Base-by-base conservation (phyloP, 129 eudicot genomes). In the Smallanthus sonchifolius region DNA sequence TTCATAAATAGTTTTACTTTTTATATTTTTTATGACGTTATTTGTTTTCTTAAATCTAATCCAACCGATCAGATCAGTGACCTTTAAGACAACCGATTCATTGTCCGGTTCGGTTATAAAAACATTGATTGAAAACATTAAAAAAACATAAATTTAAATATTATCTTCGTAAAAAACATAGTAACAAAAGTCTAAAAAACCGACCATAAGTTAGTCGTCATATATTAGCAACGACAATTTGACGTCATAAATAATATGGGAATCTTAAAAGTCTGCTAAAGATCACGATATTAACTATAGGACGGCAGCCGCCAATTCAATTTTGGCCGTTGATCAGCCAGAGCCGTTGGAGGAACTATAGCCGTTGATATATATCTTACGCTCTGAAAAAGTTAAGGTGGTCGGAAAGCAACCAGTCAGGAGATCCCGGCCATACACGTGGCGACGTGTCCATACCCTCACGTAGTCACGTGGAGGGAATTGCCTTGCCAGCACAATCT, bases 241-340 rank as follows among this genome's bases (percentile, higher is more conserved):
- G 65, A 59, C 81, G 81, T 77, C 76, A 71, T 34, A 51, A 49
- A 70, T 57, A 34, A 9, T 43, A 16, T 17, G 70, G 19, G 49
- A 69, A 34, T 65, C 61, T 47, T 19, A 43, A 70, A 60, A 65
- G 69, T 72, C 79, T 30, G 51, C 16, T 35, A 32, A 67, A 76
- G 37, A 56, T 61, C 71, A 77, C n/a, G 62, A 65, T 70, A 72
- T 75, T 66, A 62, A 70, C 77, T 43, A 20, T 45, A 56, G 92
- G 96, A 69, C 89, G 93, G 97, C 87, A 82, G 74, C 97, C 97
- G 97, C 72, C 95, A 38, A 84, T 69, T 63, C 1, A 39, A 78
- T 66, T 39, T 4, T 17, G 67, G 11, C 95, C 95, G 75, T 91
- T 76, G 84, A 60, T 73, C 30, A 28, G 32, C 16, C 54, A 48